These are phyloP conservation scores for Pterulicium gracile DNA, from an alignment of 1,284 basidiomycete species.

Conservation along the genomic window DNA sequence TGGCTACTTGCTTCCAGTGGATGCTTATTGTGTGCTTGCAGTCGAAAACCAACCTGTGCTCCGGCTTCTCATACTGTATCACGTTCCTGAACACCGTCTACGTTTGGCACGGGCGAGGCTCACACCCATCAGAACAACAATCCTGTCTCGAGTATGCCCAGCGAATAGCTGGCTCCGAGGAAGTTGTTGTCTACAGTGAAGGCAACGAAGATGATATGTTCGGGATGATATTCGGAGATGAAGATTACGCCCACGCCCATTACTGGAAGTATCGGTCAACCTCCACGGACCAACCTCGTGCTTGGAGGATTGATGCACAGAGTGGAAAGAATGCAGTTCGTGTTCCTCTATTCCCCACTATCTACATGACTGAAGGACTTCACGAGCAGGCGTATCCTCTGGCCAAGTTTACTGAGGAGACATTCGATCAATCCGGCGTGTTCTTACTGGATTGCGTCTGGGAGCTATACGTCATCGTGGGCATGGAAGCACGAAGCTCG, in stretches of 20 bases:
- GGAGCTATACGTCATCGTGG: conserved; percentile 72
- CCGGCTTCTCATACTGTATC: conserved; percentile 68
- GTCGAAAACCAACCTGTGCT: conserved; percentile 61
- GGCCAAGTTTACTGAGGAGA: not conserved
- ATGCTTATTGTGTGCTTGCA: conserved; percentile 17
- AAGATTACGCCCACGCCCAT: conserved; percentile 60
- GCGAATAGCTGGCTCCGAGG: conserved; percentile 27
- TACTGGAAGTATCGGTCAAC: conserved; percentile 64
- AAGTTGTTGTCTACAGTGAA: conserved; percentile 41
- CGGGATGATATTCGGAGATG: conserved; percentile 71
- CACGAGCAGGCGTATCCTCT: not conserved
- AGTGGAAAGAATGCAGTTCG: conserved; percentile 29
- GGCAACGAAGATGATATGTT: conserved; percentile 62
- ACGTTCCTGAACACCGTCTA: conserved; percentile 60
- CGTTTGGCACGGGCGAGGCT: conserved; percentile 70
- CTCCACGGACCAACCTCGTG: conserved; percentile 30
- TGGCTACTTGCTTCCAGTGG: conserved; percentile 5
- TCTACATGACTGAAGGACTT: not conserved
- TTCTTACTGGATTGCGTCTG: conserved; percentile 63
- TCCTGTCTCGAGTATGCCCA: conserved; percentile 52
- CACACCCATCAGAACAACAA: conserved; percentile 40
- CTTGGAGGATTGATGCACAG: conserved; percentile 44
- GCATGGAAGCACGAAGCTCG: conserved; percentile 44
- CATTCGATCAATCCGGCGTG: conserved; percentile 20
- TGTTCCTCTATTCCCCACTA: conserved; percentile 7